Conservation (phyloP, 345 rosid genomes). For the Pugionium dolabratum region DNA sequence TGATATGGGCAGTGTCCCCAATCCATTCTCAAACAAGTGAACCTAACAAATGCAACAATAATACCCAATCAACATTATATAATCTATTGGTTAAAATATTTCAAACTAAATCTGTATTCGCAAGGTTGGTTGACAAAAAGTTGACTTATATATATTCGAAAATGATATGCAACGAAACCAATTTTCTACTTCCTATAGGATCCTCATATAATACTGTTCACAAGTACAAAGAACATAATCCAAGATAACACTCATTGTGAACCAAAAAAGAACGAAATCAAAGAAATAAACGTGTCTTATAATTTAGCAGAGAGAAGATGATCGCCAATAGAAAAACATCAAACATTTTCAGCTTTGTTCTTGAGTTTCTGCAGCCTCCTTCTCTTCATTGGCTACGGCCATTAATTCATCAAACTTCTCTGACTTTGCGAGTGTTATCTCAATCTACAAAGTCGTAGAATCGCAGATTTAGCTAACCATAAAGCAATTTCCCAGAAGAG, state of each 20-base stretch:
- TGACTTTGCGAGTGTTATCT: slow-evolving; percentile 71
- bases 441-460: slow-evolving; percentile 51
- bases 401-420: slow-evolving; percentile 87
- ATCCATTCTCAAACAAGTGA: no score
- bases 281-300: slow-evolving; percentile 21
- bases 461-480: background rate
- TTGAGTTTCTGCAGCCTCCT: slow-evolving; percentile 51
- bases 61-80: no score
- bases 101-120: no score
- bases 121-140: no score
- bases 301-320: slow-evolving; percentile 24
- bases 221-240: background rate
- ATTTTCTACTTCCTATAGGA: slow-evolving; percentile 2
- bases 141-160: background rate
- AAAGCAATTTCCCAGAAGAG: background rate
- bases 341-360: slow-evolving; percentile 46
- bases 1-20: no score
- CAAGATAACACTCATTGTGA: slow-evolving; percentile 9
- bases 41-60: no score
- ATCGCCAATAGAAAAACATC: slow-evolving; percentile 1
- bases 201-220: background rate
- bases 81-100: no score
- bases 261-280: slow-evolving; percentile 24
- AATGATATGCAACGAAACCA: background rate
- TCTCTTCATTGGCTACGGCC: slow-evolving; percentile 76